Base-by-base conservation (phyloP, 306 rosid genomes). In the Ormosia emarginata region DNA sequence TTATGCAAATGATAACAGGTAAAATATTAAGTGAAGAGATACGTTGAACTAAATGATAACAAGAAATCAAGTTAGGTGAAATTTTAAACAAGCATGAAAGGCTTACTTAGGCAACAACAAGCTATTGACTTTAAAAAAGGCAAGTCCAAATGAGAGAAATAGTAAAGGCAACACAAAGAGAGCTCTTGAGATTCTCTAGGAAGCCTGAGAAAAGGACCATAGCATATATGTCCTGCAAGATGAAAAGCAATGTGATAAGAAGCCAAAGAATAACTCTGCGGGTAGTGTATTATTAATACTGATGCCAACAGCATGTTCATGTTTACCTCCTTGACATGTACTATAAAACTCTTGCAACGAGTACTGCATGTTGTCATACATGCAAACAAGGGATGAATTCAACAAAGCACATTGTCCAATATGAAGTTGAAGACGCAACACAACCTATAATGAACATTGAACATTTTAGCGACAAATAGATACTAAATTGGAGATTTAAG, bases 41-140 rank as follows among this genome's bases (percentile, higher is more conserved):
- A 37, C 30, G 41, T 3, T 37, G 18, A 62, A 56, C 32, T 30
- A 7, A 7, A 62, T 75, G 71, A 36, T 41, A 62, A 37, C 32
- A 4, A 11, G 65, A 74, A 50, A 68, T 46, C 44, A 65, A 76
- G 62, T 67, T 43, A 32, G 39, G 50, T 39, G 8, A 79, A 62
- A 85, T 44, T 81, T 9, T 15, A 71, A 10, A 58, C 53, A 77
- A n/a, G 71, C 12, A 50, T 47, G 65, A 57, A 78, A 59, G 52
- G 85, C 98, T 84, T 89, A 95, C 97, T 80, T 55, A 92, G 80
- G 92, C 99, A 93, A 88, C 99, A 93, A 43, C 67, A 58, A 74
- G 87, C 84, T 81, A 95, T 44, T 72, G 99, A 86, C 87, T 85
- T 85, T 64, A 93, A 82, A 76, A 91, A 69, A 59, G 80, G 83